These are phyloP conservation scores for Phylloboletellus chloephorus DNA, from an alignment of 1,284 basidiomycete species.

Conservation along the genomic window DNA sequence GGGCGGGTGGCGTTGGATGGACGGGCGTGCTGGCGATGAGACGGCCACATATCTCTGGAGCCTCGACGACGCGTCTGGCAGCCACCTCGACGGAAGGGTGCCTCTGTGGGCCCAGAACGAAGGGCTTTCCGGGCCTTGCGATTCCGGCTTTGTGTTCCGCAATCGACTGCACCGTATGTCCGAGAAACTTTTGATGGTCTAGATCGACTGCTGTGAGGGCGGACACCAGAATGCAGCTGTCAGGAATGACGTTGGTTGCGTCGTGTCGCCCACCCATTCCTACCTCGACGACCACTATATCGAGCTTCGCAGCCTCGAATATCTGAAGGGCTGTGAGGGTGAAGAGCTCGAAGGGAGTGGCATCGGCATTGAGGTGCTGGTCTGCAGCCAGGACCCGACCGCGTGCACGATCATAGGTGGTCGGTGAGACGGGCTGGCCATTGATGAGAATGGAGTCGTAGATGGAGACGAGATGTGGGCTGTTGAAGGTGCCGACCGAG, in stretches of 20 bases:
- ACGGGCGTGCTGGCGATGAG: conserved; percentile 36
- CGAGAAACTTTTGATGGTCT: conserved; percentile 91
- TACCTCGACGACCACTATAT: conserved; percentile 87
- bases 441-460: conserved; percentile 77
- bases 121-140: conserved; percentile 60
- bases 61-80: conserved; percentile 38
- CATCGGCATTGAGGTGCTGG: conserved; percentile 39
- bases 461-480: conserved; percentile 81
- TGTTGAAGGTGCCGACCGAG: conserved; percentile 83
- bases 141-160: conserved; percentile 85
- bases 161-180: conserved; percentile 71
- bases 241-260: conserved; percentile 86
- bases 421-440: conserved; percentile 46
- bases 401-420: conserved; percentile 49
- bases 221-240: conserved; percentile 68
- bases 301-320: conserved; percentile 65
- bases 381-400: conserved; percentile 51
- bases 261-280: conserved; percentile 93
- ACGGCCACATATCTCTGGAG: conserved; percentile 34
- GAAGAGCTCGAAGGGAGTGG: conserved; percentile 83
- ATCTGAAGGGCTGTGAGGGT: conserved; percentile 71
- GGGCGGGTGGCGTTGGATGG: conserved; percentile 17
- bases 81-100: conserved; percentile 47
- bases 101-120: conserved; percentile 71
- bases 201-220: conserved; percentile 84